Base-by-base conservation (phyloP, 2,329 filamentous ascomycete species). In the Spiromastix sp. region DNA sequence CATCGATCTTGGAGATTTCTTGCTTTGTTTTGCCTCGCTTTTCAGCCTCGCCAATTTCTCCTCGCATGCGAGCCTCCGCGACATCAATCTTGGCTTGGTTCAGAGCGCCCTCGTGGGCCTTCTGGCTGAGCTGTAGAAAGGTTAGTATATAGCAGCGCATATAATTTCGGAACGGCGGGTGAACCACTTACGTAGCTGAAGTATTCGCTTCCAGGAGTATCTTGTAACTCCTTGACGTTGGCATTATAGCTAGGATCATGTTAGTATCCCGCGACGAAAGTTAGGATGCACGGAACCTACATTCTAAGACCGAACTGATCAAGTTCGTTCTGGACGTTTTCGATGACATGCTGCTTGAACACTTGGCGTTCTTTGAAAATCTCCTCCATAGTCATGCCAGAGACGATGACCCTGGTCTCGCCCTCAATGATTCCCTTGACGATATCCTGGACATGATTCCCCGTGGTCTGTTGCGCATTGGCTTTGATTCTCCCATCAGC, bases 381-480 rank as follows among this genome's bases (percentile, higher is more conserved):
- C 59, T 91, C 84, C 54, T 89, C 84, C 81, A 91, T 89, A n/a
- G 83, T 87, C 82, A 93, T 89, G 47, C 76, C 79, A 1, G 79
- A 84, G 27, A 93, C 82, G 35, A 93, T 76, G 4, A 85, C 81
- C 39, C 85, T 74, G 1, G 82, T 87, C 58, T 93, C 85, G 42
- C 85, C 85, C 57, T 93, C 84, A 47, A 93, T 91, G 56, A 93
- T 86, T 41, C 84, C 85, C 58, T 85, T 89, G 58, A 93, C 80
- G 42, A 93, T 93, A 47, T 82, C 82, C 51, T 82, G 80, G 11
- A 91, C 77, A 60, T 89, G 82, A 36, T 72, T 67, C 44, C 58
- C 63, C 11, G 61, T 59, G 22, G 58, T 61, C 10, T 61, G 55
- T 19, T 55, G 45, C 24, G 54, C 49, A 51, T 43, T 60, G 52